Evolutionary conservation across 106 monocot species (phyloP).

Genomic region (Allium fistulosum): DNA sequence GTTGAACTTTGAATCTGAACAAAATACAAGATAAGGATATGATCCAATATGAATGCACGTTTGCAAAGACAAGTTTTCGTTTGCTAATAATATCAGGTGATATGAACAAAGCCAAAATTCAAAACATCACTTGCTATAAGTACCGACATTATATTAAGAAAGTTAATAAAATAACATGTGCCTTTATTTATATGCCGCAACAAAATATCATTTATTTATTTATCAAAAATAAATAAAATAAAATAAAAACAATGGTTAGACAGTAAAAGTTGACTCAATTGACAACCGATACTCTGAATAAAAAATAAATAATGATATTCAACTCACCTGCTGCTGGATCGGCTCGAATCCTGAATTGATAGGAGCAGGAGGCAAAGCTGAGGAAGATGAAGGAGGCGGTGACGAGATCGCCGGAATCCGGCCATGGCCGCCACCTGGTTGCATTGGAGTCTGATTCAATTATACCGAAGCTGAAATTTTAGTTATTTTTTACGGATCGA

Average conservation of each 20-base stretch:
- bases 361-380: not conserved
- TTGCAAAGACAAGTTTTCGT: no score
- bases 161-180: no score
- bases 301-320: not conserved
- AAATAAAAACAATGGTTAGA: not conserved
- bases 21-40: no score
- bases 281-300: not conserved
- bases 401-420: constrained; percentile 4
- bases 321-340: constrained; percentile 3
- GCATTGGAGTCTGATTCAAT: not conserved
- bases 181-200: no score
- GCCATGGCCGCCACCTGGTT: constrained; percentile 10
- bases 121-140: no score
- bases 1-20: no score
- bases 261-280: not conserved
- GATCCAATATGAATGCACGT: no score
- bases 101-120: no score
- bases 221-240: not conserved
- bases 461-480: not conserved
- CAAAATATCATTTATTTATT: no score
- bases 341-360: not conserved
- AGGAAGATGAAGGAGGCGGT: not conserved
- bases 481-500: no score
- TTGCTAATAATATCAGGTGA: no score
- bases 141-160: no score